Evolutionary conservation across 176 grass and related monocot species (phyloP), one percentile per base, ranked within the genome.

Genomic region (Phoenix roebelenii): DNA sequence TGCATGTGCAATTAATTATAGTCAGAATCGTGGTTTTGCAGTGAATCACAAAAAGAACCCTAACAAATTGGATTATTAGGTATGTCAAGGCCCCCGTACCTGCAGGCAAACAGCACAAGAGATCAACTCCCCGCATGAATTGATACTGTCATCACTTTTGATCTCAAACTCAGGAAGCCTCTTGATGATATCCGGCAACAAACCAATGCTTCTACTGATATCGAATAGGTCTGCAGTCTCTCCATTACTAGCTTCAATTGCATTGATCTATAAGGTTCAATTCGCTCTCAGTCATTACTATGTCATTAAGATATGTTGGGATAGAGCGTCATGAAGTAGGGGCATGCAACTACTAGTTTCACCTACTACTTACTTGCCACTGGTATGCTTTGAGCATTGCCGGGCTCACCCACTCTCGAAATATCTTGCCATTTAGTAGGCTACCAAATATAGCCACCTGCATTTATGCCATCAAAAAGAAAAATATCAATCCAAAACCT

Each of bases 311-410:
- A 44, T 44, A 12, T 44, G 35, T 10, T 44, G 10, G 35, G 9
- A 44, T 14, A 3, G 10, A 3, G 10, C 14, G 35, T 14, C 35
- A 44, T 44, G 35, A 44, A 44, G 35, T 44, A 44, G 12, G 14
- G 7, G 35, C 10, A 44, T 9, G 35, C 35, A 44, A 44, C 35
- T 14, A 44, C 35, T 14, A 3, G 35, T 10, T 44, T 44, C 35
- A 3, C 12, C 35, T 44, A 10, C 9, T 44, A 60, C 68, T 51
- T 71, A 71, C 68, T 71, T 71, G 68, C 68, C 68, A 71, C 59
- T 71, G 68, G 56, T 71, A 71, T 30, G 68, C 68, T 59, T 71
- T 71, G 39, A 71, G 57, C 57, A 59, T 19, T 59, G 68, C 68
- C 20, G 68, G 57, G 48, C 56, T 71, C 39, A 71, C 68, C 68